phyloP scores from a whole-genome alignment of 1,139 yeast genomes.

The Wickerhamomyces sp. region DNA sequence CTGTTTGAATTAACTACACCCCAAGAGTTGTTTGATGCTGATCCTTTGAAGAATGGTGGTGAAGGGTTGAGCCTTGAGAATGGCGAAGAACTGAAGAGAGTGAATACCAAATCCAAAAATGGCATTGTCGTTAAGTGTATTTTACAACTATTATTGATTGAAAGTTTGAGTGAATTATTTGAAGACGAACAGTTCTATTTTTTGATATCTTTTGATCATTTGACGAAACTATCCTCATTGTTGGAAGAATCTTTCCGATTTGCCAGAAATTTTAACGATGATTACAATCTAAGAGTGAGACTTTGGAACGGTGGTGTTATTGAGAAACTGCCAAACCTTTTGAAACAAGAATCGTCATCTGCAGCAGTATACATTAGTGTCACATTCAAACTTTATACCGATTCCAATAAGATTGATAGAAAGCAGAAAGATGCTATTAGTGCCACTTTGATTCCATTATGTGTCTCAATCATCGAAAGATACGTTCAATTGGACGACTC shows the following conservation, averaged over 20 bases:
- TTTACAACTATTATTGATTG: slow-evolving; percentile 82
- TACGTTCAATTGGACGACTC: slow-evolving; percentile 69
- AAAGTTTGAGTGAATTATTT: slow-evolving; percentile 75
- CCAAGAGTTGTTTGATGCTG: slow-evolving; percentile 69
- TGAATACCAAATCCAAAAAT: slow-evolving; percentile 48
- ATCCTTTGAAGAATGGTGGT: slow-evolving; percentile 42
- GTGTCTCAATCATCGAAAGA: slow-evolving; percentile 63
- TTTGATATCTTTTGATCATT: slow-evolving; percentile 58
- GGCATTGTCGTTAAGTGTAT: slow-evolving; percentile 90
- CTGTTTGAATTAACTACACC: slow-evolving; percentile 86
- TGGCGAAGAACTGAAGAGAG: not conserved
- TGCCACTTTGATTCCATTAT: slow-evolving; percentile 55
- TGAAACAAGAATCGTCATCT: slow-evolving; percentile 88
- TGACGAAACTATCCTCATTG: slow-evolving; percentile 54
- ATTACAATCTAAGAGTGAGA: slow-evolving; percentile 78
- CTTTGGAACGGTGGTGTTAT: slow-evolving; percentile 91
- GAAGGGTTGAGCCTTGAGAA: slow-evolving; percentile 10
- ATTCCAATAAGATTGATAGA: slow-evolving; percentile 33
- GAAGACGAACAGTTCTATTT: slow-evolving; percentile 63
- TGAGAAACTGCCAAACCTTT: slow-evolving; percentile 84
- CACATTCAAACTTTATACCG: slow-evolving; percentile 76
- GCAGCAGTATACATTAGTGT: slow-evolving; percentile 83
- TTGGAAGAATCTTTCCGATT: slow-evolving; percentile 71
- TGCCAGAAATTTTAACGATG: slow-evolving; percentile 83
- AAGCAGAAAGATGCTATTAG: slow-evolving; percentile 32